Evolutionary conservation across 306 rosid genomes (phyloP).

Genomic region (Luffa acutangula): DNA sequence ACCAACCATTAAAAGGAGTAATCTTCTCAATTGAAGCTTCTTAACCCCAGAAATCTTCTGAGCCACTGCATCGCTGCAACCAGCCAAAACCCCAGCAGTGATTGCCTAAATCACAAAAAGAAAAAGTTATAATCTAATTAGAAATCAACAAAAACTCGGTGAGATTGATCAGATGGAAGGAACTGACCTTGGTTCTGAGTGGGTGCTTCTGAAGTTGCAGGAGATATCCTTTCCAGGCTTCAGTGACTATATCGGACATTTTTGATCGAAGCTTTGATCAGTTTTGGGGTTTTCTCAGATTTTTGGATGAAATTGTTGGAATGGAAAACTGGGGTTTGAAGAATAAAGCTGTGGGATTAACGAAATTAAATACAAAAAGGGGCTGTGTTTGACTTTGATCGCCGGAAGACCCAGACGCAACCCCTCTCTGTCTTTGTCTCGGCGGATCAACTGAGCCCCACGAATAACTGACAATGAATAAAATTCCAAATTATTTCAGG

Average conservation of each 20-base stretch:
- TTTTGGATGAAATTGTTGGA: neutral
- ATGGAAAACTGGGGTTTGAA: neutral
- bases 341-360: neutral
- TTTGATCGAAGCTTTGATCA: neutral
- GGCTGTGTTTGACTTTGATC: neutral
- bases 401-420: neutral
- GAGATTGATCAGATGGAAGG: neutral
- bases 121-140: neutral
- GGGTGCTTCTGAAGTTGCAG: constrained; percentile 72
- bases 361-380: neutral
- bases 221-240: constrained; percentile 52
- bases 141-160: too few species aligned
- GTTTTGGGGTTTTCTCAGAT: constrained; percentile 9
- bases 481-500: too few species aligned
- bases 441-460: neutral
- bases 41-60: constrained; percentile 84
- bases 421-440: neutral
- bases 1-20: constrained; percentile 63
- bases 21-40: constrained; percentile 73
- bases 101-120: constrained; percentile 44
- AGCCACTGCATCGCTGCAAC: constrained; percentile 68
- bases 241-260: constrained; percentile 66
- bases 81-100: constrained; percentile 75
- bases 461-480: neutral
- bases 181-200: constrained; percentile 77